These are phyloP conservation scores for Pyrus bretschneideri DNA, from an alignment of 306 rosid genomes.

Conservation along the genomic window DNA sequence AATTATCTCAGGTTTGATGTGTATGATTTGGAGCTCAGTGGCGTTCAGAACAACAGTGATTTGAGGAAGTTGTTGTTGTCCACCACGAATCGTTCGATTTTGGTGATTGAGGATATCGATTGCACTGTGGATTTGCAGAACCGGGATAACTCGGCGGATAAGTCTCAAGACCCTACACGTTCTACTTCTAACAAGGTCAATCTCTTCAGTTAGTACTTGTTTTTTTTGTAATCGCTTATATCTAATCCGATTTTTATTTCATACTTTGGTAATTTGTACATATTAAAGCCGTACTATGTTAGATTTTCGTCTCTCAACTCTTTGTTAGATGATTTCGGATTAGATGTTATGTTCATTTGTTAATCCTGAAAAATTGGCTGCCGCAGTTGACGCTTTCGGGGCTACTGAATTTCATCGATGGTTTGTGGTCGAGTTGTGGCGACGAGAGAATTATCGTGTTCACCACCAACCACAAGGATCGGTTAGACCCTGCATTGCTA, in stretches of 20 bases:
- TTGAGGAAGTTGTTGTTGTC: slow-evolving; percentile 21
- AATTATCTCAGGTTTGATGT: slow-evolving; percentile 35
- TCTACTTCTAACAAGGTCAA: not conserved
- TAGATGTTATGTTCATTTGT: too few relatives aligned
- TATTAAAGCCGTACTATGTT: too few relatives aligned
- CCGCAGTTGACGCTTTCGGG: slow-evolving; percentile 30
- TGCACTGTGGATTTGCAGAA: slow-evolving; percentile 11
- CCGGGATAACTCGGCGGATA: not conserved
- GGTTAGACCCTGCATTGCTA: slow-evolving; percentile 39
- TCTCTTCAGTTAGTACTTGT: too few relatives aligned
- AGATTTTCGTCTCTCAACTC: too few relatives aligned
- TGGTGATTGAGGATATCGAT: slow-evolving; percentile 42
- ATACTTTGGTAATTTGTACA: too few relatives aligned
- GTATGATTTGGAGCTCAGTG: slow-evolving; percentile 29
- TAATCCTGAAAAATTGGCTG: not conserved
- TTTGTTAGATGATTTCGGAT: too few relatives aligned
- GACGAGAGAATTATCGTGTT: slow-evolving; percentile 47
- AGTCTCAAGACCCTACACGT: not conserved
- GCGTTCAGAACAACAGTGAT: slow-evolving; percentile 13
- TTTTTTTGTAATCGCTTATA: too few relatives aligned
- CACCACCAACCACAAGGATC: slow-evolving; percentile 44
- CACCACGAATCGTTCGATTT: slow-evolving; percentile 30
- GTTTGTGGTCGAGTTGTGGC: slow-evolving; percentile 47
- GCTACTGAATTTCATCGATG: slow-evolving; percentile 38
- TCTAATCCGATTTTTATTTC: too few relatives aligned